Evolutionary conservation across 768 basidiomycete species (phyloP).

Genomic region (Rhodosporidiobolus sp.): DNA sequence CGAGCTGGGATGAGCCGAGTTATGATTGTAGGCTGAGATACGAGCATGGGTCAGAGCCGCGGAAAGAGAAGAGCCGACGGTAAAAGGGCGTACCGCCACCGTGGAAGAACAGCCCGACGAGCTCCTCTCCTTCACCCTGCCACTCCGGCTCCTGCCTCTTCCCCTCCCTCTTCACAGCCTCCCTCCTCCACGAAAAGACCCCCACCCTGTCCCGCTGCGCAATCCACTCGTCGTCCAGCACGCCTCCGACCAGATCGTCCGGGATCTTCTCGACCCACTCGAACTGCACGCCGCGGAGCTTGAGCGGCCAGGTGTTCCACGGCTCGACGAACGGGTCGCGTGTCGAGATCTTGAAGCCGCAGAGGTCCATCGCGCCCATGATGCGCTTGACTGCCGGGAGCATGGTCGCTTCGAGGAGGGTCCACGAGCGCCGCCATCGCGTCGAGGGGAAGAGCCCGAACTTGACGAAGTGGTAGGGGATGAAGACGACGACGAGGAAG

Average conservation of each 20-base stretch:
- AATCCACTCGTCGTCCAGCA: not conserved
- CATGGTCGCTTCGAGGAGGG: not conserved
- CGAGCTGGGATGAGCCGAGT: slow-evolving; percentile 15
- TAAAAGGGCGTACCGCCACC: slow-evolving; percentile 42
- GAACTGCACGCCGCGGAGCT: not conserved
- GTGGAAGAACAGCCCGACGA: slow-evolving; percentile 49
- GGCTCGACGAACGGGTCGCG: slow-evolving; percentile 2
- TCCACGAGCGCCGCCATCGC: slow-evolving; percentile 12
- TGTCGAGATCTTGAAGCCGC: slow-evolving; percentile 16
- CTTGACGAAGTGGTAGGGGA: slow-evolving; percentile 19
- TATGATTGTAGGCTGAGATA: slow-evolving; percentile 7
- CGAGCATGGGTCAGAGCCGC: not conserved
- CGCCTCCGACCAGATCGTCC: not conserved
- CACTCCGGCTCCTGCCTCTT: not conserved
- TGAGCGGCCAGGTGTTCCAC: not conserved
- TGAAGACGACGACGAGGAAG: not conserved
- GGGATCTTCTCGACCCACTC: slow-evolving; percentile 17
- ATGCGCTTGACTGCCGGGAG: not conserved
- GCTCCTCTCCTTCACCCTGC: not conserved
- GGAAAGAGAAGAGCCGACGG: too few relatives aligned
- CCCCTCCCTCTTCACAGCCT: not conserved
- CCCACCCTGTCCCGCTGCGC: slow-evolving; percentile 12
- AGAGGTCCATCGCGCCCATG: slow-evolving; percentile 18
- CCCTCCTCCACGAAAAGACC: slow-evolving; percentile 19
- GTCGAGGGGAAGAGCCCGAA: slow-evolving; percentile 17